Conservation (phyloP, 2,329 filamentous ascomycete genomes). For the Penicillium fuscoglaucum region DNA sequence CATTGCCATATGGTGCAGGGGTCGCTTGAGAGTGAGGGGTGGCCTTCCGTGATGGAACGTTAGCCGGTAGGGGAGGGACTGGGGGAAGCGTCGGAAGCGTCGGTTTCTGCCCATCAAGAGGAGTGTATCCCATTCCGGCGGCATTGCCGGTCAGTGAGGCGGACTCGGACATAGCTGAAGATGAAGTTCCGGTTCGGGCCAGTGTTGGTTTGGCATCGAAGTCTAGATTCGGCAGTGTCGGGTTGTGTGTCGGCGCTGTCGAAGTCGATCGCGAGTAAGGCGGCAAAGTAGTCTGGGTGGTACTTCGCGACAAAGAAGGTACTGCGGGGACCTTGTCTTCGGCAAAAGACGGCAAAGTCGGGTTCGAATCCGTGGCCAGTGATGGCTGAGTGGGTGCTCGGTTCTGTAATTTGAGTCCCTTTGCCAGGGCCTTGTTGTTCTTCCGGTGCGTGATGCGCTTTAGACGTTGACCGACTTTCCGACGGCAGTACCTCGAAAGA, state of each 20-base stretch:
- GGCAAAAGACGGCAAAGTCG: conserved; percentile 65
- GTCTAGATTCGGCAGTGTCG: conserved; percentile 45
- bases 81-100: conserved; percentile 33
- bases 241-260: conserved; percentile 23
- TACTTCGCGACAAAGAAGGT: conserved; percentile 40
- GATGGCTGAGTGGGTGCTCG: conserved; percentile 50
- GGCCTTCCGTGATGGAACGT: conserved; percentile 27
- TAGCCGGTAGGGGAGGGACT: conserved; percentile 33
- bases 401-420: conserved; percentile 63
- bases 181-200: conserved; percentile 47
- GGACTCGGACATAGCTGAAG: conserved; percentile 54
- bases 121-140: conserved; percentile 37
- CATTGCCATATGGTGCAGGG: conserved; percentile 28
- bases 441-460: conserved; percentile 81
- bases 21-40: conserved; percentile 28
- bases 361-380: conserved; percentile 35
- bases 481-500: conserved; percentile 80
- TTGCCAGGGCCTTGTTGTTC: conserved; percentile 83
- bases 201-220: conserved; percentile 45
- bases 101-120: conserved; percentile 33
- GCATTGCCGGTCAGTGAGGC: conserved; percentile 47
- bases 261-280: conserved; percentile 60
- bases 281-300: conserved; percentile 63
- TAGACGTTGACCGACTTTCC: conserved; percentile 85
- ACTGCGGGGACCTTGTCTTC: conserved; percentile 39